phyloP scores from a whole-genome alignment of 495 filamentous ascomycete genomes.

The Penicillium subrubescens region DNA sequence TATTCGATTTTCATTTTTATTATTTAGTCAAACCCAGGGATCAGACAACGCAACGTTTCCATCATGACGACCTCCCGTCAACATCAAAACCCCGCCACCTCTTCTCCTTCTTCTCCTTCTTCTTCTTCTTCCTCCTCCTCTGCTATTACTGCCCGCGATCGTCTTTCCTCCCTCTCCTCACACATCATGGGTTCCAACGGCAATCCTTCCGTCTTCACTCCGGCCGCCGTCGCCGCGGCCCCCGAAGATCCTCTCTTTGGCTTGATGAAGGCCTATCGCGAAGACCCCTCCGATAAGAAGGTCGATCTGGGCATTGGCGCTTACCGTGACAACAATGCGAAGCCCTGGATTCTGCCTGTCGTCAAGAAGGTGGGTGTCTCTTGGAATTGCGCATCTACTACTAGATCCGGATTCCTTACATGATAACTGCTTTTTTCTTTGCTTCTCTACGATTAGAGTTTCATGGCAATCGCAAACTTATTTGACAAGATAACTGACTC shows the following conservation, averaged over 20 bases:
- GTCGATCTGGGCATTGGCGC: conserved; percentile 96
- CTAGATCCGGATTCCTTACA: not conserved
- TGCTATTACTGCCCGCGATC: conserved; percentile 26
- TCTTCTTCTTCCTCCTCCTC: conserved; percentile 15
- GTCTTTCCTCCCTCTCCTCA: conserved; percentile 44
- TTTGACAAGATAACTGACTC: not conserved
- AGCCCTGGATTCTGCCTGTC: conserved; percentile 97
- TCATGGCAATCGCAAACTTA: conserved; percentile 1
- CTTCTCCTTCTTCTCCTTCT: conserved; percentile 19
- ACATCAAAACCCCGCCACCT: conserved; percentile 23
- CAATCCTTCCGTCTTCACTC: conserved; percentile 69
- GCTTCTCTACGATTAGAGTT: not conserved
- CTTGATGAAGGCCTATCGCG: conserved; percentile 83
- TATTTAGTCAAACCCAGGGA: not conserved
- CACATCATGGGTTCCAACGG: conserved; percentile 50
- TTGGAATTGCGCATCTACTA: not conserved
- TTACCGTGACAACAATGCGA: conserved; percentile 92
- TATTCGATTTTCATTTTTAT: not conserved
- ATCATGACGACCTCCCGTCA: conserved; percentile 17
- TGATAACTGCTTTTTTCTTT: not conserved
- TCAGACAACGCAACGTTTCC: conserved; percentile 3
- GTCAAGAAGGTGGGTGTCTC: conserved; percentile 80
- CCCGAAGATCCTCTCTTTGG: conserved; percentile 97
- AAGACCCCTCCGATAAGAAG: conserved; percentile 82
- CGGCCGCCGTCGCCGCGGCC: conserved; percentile 81